Base-by-base conservation (phyloP, 2,329 filamentous ascomycete genomes). In the Fusarium temperatum region DNA sequence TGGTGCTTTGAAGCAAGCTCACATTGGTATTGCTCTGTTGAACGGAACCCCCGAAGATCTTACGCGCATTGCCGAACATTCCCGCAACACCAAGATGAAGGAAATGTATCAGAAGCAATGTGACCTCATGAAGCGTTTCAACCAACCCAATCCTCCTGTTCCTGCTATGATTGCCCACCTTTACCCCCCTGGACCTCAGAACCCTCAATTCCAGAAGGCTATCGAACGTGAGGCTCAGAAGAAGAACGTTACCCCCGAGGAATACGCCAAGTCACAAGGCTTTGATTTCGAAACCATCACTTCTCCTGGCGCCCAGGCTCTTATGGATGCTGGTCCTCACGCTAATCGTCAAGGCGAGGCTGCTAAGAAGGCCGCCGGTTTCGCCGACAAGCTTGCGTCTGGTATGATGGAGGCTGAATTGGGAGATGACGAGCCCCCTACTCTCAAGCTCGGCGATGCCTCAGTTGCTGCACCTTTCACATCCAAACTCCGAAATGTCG, bases 401-500 rank as follows among this genome's bases (percentile, higher is more conserved):
- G 92, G 90, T 59, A 95, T 98, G 93, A 92, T 98, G 92, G 94
- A 98, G 78, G 89, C 90, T 60, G 94, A 98, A 80, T 85, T 98
- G 64, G 93, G 94, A 75, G 94, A 97, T 59, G 92, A 91, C 76
- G 96, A 98, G 83, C 96, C 96, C 2, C 96, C 97, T 4, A 95
- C 95, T 6, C 94, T 99, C 82, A 99, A 99, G 86, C 90, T 99
- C 50, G 96, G 96, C 73, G 96, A 99, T 83, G 96, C 96, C 12
- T 99, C 96, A 0, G 96, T 98, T 62, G 96, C 96, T 45, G 96
- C 96, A 2, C 96, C 96, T 0, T 99, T 99, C 83, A 99, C 96
- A 1, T 98, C 94, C 82, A 99, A 99, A 85, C 89, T 99, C 48
- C 94, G 95, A 77, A 98, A 99, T 79, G 96, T 99, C 67, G 90